phyloP scores from a whole-genome alignment of 768 basidiomycete genomes.

The Leccinum aurantiacum region DNA sequence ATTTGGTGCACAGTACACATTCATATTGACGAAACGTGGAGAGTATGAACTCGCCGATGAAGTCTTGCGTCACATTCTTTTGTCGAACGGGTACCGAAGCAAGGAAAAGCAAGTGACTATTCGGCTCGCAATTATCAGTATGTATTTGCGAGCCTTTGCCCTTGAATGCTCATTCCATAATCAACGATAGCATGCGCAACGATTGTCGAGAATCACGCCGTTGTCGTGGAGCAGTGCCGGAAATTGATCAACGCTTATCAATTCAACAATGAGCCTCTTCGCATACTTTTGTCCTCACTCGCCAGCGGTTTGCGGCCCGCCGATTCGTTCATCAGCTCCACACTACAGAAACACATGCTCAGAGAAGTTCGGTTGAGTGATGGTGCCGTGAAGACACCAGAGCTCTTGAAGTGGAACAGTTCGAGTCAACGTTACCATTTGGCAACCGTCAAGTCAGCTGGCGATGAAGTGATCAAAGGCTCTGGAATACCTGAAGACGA shows the following conservation, averaged over 20 bases:
- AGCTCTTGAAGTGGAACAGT: conserved; percentile 60
- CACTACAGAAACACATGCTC: conserved; percentile 80
- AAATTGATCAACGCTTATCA: conserved; percentile 75
- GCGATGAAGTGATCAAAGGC: conserved; percentile 21
- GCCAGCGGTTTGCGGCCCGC: conserved; percentile 69
- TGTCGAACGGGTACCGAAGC: conserved; percentile 72
- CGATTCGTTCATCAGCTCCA: conserved; percentile 74
- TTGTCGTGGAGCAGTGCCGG: conserved; percentile 72
- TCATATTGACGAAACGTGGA: conserved; percentile 61
- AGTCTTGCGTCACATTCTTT: conserved; percentile 68
- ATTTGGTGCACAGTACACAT: conserved; percentile 58
- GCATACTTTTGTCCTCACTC: conserved; percentile 72
- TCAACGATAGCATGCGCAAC: conserved; percentile 67
- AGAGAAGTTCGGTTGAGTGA: conserved; percentile 76
- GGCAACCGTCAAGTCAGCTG: conserved; percentile 26
- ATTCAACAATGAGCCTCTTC: conserved; percentile 84
- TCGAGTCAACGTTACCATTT: conserved; percentile 57
- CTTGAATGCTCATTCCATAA: conserved; percentile 2
- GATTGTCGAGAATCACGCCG: conserved; percentile 49
- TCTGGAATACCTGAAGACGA: conserved; percentile 32
- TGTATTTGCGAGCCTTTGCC: neutral
- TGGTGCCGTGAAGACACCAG: conserved; percentile 60
- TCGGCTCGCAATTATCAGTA: conserved; percentile 75
- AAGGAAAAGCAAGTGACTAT: conserved; percentile 66
- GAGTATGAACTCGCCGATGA: conserved; percentile 72